Evolutionary conservation across 805 yeast genomes (phyloP), one percentile per base, ranked within the genome.

Genomic region (Suhomyces prunicola): DNA sequence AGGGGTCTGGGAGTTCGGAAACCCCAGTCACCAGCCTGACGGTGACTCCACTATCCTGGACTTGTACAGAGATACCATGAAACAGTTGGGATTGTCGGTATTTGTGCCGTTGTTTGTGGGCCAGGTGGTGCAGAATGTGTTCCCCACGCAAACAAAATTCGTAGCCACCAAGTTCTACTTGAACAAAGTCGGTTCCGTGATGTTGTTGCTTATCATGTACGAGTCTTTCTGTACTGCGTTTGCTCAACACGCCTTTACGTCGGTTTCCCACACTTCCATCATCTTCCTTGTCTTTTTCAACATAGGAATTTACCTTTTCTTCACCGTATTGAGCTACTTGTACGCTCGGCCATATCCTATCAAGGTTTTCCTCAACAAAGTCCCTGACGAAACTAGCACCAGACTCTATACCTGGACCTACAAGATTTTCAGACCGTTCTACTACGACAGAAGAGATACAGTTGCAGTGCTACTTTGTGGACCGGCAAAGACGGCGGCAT

Each of bases 401-500:
- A 70, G 44, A 33, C 4, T 68, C 0, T 88, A 88, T 60, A 76
- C 59, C 5, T 69, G 67, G 58, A 55, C 74, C 22, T 80, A 83
- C 64, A 67, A 66, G 44, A 29, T 76, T 1, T 68, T 84, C 54
- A 67, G 76, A 51, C 93, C 93, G 1, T 89, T 88, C 61, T 87
- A 86, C 68, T 87, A 87, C 68, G 76, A 78, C 60, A 81, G 85
- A 59, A 68, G 74, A 49, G 96, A 91, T 62, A 82, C 96, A 0
- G 88, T 89, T 35, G 78, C 92, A 10, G 80, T 91, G 48, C 80
- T 90, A 87, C 78, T 90, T 54, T 89, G 96, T 69, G 96, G 96
- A 9, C 93, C 96, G 5, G 96, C 97, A 2, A 91, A 90, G 68
- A 90, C 97, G 0, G 97, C 96, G 0, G 97, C 97, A 0, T 74